These are phyloP conservation scores for Penicillium argentinense DNA, from an alignment of 495 filamentous ascomycete genomes.

Conservation along the genomic window DNA sequence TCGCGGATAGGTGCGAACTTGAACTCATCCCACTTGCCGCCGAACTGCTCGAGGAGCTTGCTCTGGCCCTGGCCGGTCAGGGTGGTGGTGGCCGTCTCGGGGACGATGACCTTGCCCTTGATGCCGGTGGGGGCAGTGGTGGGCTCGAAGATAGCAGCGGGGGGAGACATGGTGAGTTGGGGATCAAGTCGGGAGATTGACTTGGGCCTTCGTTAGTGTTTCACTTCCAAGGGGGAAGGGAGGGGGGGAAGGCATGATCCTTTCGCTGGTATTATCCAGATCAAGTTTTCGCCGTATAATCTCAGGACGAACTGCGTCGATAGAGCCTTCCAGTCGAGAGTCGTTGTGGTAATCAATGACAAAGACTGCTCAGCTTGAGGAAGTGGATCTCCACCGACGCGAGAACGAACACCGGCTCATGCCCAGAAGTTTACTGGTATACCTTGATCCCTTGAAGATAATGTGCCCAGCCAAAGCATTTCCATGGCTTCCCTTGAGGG, in stretches of 20 bases:
- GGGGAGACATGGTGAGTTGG: constrained; percentile 69
- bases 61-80: constrained; percentile 39
- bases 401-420: constrained; percentile 69
- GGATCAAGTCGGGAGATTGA: constrained; percentile 41
- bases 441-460: constrained; percentile 56
- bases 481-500: constrained; percentile 42
- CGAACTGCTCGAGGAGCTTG: constrained; percentile 60
- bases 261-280: constrained; percentile 99
- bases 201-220: constrained; percentile 34
- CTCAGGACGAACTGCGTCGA: constrained; percentile 68
- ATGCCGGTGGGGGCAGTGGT: constrained; percentile 40
- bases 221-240: constrained; percentile 29
- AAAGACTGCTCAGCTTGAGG: no score
- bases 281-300: constrained; percentile 97
- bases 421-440: constrained; percentile 59
- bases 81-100: constrained; percentile 37
- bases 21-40: constrained; percentile 73
- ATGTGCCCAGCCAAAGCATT: constrained; percentile 38
- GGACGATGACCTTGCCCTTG: constrained; percentile 47
- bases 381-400: constrained; percentile 22
- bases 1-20: constrained; percentile 84
- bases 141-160: constrained; percentile 56
- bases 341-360: no score
- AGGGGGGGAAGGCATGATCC: constrained; percentile 75
- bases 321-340: no score